Base-by-base conservation (phyloP, 441 rosid genomes). In the Adansonia gregorii region DNA sequence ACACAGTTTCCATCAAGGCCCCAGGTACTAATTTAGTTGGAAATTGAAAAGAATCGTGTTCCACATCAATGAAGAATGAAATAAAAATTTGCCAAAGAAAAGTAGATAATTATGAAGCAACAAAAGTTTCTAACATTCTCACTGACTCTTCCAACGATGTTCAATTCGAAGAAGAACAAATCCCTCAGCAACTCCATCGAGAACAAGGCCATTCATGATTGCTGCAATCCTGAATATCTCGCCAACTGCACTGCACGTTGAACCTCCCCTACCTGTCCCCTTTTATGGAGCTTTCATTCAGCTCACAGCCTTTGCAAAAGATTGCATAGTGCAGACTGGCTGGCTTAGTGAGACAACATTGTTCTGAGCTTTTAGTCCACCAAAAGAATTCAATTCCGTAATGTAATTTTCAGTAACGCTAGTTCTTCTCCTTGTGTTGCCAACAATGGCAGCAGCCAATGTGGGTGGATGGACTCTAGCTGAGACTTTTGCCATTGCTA, bases 221-320 rank as follows among this genome's bases (percentile, higher is more conserved):
- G 92, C 94, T 5, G 93, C 98, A 46, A 91, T 91, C 83, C 73
- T 82, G 83, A 91, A 91, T 17, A 91, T 93, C 87, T 91, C 94
- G 0, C 73, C 92, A 0, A 72, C 83, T 0, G 85, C 92, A 17
- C 56, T 81, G 88, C 96, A 92, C 11, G 86, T 86, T 0, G 93
- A 73, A 76, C 92, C 91, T 0, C 82, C 41, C 48, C 79, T 83
- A 2, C 83, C 41, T 67, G 82, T 83, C 20, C 88, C 87, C 1
- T 19, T 48, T 22, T 58, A 60, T 3, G 77, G 69, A 51, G 67
- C 66, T 82, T 54, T 85, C 63, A 89, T 24, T 14, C 93, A 88
- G 76, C 82, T 75, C 45, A 84, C 82, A 35, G 90, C 72, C n/a
- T 83, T 87, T 0, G 87, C 91, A 78, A 92, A 94, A n/a, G 85